Evolutionary conservation across 352 stramenopile genomes (phyloP), one percentile per base, ranked within the genome.

Genomic region (Pythium sp.): DNA sequence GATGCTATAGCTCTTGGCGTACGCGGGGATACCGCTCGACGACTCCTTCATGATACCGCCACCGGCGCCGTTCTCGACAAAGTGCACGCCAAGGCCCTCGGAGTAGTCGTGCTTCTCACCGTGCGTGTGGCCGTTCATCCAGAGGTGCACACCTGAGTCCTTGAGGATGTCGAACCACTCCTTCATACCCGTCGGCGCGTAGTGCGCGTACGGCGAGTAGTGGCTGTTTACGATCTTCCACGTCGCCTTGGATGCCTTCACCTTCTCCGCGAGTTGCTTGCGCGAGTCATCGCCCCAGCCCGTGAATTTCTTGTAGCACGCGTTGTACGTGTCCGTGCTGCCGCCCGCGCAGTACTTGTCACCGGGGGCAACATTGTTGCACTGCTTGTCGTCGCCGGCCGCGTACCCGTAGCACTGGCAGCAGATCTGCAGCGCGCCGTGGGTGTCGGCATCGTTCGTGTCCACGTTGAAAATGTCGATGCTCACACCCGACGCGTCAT

Each of bases 21-120:
- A 82, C 26, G 74, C 72, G 0, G 83, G 81, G 34, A 91, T 90
- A 43, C 81, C 83, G 43, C 81, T 88, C 2, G 83, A 75, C 63
- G 85, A 91, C 51, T 88, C 78, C 65, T 83, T 89, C 70, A 90
- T 78, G 57, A 92, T 92, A 65, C 84, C 84, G 11, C 84, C 84
- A 53, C 82, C 84, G 30, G 82, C 86, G 9, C 84, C 86, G 53
- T 93, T 93, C 62, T 92, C 84, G 11, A 93, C 74, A 58, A 93
- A 93, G 66, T 93, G 86, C 5, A 86, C 83, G 28, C 75, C 76
- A 56, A 88, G 70, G 12, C 64, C 69, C 20, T 75, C 70, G 14
- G 80, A 74, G 62, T 89, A 87, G 61, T 93, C 85, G 72, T 93
- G 85, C 69, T 87, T 93, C 66, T 93, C 85, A 36, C 79, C 82